These are phyloP conservation scores for Alternaria arbusti DNA, from an alignment of 2,329 filamentous ascomycete species.

Conservation along the genomic window DNA sequence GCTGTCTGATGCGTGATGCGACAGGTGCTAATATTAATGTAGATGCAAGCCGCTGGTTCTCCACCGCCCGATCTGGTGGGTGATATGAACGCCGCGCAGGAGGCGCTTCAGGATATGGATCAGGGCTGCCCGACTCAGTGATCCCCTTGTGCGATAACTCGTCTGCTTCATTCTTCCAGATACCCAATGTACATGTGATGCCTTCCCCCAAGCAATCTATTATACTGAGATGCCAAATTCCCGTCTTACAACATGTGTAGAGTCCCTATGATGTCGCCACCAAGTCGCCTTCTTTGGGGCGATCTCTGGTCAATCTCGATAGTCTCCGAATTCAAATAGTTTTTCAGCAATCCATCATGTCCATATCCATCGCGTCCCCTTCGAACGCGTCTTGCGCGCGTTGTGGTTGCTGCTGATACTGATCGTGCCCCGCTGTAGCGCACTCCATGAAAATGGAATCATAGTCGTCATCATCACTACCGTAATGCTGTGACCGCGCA, in stretches of 20 bases:
- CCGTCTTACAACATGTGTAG: neutral
- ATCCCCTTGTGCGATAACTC: constrained; percentile 16
- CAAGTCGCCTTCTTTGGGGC: neutral
- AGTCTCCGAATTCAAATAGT: neutral
- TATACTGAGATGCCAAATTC: neutral
- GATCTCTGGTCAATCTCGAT: neutral
- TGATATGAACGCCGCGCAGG: constrained; percentile 83
- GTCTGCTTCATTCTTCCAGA: constrained; percentile 20
- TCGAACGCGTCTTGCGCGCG: constrained; percentile 3
- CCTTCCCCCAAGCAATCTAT: neutral
- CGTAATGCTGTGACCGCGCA: constrained; percentile 42
- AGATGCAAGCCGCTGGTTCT: constrained; percentile 97
- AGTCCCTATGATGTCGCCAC: neutral
- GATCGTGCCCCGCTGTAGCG: constrained; percentile 56
- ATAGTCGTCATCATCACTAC: constrained; percentile 67
- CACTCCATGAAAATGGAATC: constrained; percentile 69
- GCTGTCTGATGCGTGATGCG: neutral
- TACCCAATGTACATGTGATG: constrained; percentile 29
- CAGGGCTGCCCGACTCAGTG: constrained; percentile 69
- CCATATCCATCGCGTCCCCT: constrained; percentile 48
- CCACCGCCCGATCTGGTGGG: constrained; percentile 91
- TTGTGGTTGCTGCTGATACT: constrained; percentile 40
- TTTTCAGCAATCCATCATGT: constrained; percentile 32
- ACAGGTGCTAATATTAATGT: neutral
- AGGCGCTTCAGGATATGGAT: constrained; percentile 63